phyloP scores from a whole-genome alignment of 139 green algal species.

The Tetraselmis striata region DNA sequence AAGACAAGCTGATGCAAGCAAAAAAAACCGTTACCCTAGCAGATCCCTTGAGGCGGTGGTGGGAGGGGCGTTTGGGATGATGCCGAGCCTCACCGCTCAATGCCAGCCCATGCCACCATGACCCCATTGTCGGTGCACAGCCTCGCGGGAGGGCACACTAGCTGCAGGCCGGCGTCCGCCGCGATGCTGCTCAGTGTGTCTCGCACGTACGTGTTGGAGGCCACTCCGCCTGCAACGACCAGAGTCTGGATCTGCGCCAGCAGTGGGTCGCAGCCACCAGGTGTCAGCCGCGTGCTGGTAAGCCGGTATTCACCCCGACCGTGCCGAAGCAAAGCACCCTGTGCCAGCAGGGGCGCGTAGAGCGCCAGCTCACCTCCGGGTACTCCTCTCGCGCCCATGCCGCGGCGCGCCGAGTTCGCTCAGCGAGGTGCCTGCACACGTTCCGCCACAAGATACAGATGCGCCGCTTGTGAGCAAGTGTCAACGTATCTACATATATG shows the following conservation, averaged over 20 bases:
- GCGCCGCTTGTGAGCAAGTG: too few relatives aligned
- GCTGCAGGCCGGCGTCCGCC: conserved; percentile 35
- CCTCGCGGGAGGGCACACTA: conserved; percentile 70
- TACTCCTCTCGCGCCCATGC: conserved; percentile 54
- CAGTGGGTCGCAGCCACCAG: not conserved
- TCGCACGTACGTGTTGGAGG: conserved; percentile 76
- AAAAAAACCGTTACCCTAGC: not conserved
- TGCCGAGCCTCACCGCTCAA: conserved; percentile 57
- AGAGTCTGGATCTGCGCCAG: conserved; percentile 35
- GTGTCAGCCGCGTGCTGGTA: too few relatives aligned
- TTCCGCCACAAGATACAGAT: too few relatives aligned
- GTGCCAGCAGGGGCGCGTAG: not conserved
- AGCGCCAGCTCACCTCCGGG: conserved; percentile 16
- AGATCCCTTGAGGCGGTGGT: not conserved
- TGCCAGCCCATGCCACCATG: conserved; percentile 94
- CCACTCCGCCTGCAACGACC: conserved; percentile 92
- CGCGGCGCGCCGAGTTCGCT: conserved; percentile 46
- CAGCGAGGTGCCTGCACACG: conserved; percentile 81
- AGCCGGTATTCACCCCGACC: not conserved
- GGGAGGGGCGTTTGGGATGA: not conserved
- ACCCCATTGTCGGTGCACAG: conserved; percentile 97
- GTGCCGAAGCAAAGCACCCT: not conserved
- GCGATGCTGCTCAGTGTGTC: conserved; percentile 44
- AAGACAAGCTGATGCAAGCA: not conserved
- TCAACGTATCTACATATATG: too few relatives aligned